Conservation (phyloP, 106 monocot genomes). For the Dactylorhiza incarnata region DNA sequence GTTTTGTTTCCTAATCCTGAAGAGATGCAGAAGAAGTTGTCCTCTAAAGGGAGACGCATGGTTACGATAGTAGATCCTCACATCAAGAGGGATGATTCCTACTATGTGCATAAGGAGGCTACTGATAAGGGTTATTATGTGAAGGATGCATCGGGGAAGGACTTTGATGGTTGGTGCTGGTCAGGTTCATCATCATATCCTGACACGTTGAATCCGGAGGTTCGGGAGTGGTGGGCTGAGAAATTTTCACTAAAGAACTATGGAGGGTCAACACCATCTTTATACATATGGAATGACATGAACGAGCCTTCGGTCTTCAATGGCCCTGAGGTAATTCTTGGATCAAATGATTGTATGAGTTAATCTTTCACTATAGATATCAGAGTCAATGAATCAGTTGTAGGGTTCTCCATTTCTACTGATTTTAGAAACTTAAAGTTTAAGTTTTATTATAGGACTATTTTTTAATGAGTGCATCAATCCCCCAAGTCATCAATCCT, state of each 20-base stretch:
- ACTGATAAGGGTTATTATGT: conserved; percentile 92
- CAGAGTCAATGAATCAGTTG: background rate
- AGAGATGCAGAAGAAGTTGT: conserved; percentile 82
- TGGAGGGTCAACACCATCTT: conserved; percentile 71
- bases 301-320: conserved; percentile 99
- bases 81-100: conserved; percentile 80
- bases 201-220: conserved; percentile 82
- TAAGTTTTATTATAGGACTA: too few species aligned
- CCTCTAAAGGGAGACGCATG: conserved; percentile 77
- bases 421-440: background rate
- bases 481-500: too few species aligned
- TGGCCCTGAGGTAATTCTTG: conserved; percentile 79
- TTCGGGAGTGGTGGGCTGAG: conserved; percentile 92
- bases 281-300: conserved; percentile 99
- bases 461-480: too few species aligned
- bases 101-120: conserved; percentile 68
- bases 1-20: conserved; percentile 69
- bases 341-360: background rate
- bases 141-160: conserved; percentile 74
- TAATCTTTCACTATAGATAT: background rate
- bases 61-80: conserved; percentile 97
- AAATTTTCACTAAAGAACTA: conserved; percentile 79
- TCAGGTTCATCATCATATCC: conserved; percentile 89
- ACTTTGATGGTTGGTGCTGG: conserved; percentile 99
- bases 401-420: background rate